Conservation (phyloP, 176 grass and related monocot genomes). For the Rhipidocladum racemiflorum region DNA sequence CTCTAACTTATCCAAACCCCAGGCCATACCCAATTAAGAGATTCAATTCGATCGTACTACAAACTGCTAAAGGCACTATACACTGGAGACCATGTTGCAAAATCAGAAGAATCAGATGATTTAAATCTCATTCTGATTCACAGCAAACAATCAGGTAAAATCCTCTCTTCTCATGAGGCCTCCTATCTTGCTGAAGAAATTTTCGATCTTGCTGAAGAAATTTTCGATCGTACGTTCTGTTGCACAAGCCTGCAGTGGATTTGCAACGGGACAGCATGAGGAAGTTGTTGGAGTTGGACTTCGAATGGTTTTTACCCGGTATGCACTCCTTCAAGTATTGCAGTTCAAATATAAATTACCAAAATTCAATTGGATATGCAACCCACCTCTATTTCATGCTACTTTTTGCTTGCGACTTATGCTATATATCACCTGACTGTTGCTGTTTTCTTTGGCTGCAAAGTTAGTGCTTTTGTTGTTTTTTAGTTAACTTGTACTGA, state of each 20-base stretch:
- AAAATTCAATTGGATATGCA: not conserved
- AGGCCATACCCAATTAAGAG: constrained; percentile 82
- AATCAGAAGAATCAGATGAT: constrained; percentile 57
- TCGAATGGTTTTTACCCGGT: constrained; percentile 78
- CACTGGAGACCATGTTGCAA: constrained; percentile 71
- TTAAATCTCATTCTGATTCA: constrained; percentile 54
- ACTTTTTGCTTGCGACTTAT: not conserved
- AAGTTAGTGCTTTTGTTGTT: not conserved
- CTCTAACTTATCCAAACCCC: constrained; percentile 75
- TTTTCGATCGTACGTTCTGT: not conserved
- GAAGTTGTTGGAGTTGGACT: constrained; percentile 58
- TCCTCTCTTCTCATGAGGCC: not conserved
- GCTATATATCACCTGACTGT: not conserved
- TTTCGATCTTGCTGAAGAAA: not conserved
- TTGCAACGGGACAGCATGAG: constrained; percentile 68
- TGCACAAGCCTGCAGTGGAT: constrained; percentile 44
- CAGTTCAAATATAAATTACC: not conserved
- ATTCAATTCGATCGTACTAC: constrained; percentile 43
- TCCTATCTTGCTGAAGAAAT: not conserved
- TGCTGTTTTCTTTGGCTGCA: not conserved
- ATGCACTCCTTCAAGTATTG: constrained; percentile 2
- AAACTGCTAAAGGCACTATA: constrained; percentile 58
- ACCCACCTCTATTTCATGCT: not conserved
- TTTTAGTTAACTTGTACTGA: not conserved
- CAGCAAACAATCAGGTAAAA: constrained; percentile 69